Evolutionary conservation across 805 yeast species (phyloP), one percentile per base, ranked within the genome.

Genomic region (Metschnikowia arizonensis): DNA sequence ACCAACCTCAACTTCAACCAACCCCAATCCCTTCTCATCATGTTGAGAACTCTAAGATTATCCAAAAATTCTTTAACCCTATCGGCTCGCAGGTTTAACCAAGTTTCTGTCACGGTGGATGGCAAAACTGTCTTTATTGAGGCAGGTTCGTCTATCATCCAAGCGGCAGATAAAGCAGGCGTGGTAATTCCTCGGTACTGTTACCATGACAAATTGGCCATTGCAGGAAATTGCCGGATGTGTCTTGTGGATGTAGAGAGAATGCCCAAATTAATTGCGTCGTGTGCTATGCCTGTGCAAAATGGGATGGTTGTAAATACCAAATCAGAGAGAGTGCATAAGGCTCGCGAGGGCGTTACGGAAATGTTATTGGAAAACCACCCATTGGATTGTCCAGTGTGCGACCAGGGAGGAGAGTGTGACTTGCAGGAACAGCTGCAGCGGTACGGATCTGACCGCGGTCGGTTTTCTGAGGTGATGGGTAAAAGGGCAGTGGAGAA

Each of bases 361-460:
- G 96, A 88, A 68, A 85, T 87, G 82, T 70, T 87, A 50, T 76
- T 87, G 53, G 88, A 87, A 55, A 88, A 88, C 74, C 96, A 87
- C 72, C 96, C 96, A 18, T 76, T 87, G 61, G 96, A 88, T 71
- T 87, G 95, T 69, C 96, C 95, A 19, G 84, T 87, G 45, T 87
- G 96, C 68, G 96, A 87, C 69, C 96, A 87, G 69, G 96, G 95
- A 68, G 96, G 96, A 54, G 96, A 87, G 66, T 87, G 96, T 73
- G 96, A 87, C 64, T 76, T 87, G 57, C 96, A 88, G 71, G 96
- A 88, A 62, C 96, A 87, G 72, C 74, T 88, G 15, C 71, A 82
- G 61, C 78, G 93, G 63, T 85, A 85, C 62, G 96, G 96, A 48
- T 69, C 85, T 43, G 96, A 87, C 68, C 78, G 95, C 52, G 95